Conservation (phyloP, 1,284 basidiomycete genomes). For the Sporisorium sorghi region DNA sequence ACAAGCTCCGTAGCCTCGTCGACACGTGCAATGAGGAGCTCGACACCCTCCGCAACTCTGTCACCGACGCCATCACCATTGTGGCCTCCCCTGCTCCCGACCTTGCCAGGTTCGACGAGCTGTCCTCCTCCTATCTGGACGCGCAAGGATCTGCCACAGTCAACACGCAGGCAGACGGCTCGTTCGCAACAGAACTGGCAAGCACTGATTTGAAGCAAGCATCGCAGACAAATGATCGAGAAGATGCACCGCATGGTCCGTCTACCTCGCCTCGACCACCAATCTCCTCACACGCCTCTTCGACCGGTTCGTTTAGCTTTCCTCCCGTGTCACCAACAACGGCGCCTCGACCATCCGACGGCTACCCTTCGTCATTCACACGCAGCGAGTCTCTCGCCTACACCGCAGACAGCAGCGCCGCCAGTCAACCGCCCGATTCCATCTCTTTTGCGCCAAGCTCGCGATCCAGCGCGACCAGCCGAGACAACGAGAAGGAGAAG, state of each 20-base stretch:
- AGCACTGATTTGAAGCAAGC: background rate
- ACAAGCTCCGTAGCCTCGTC: conserved; percentile 46
- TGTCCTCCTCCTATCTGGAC: conserved; percentile 4
- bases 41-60: conserved; percentile 41
- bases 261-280: background rate
- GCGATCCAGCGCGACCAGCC: conserved; percentile 46
- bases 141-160: background rate
- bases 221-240: background rate
- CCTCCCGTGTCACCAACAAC: conserved; percentile 16
- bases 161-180: too few species aligned
- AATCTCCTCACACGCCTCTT: conserved; percentile 10
- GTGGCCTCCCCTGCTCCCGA: conserved; percentile 34
- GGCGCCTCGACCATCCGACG: background rate
- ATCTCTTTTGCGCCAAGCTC: conserved; percentile 39
- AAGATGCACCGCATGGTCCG: too few species aligned
- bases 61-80: conserved; percentile 27
- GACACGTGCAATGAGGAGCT: conserved; percentile 60
- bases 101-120: conserved; percentile 17
- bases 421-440: conserved; percentile 41
- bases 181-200: background rate
- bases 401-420: conserved; percentile 42
- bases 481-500: conserved; percentile 44
- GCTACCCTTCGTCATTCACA: background rate
- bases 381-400: conserved; percentile 35
- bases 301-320: conserved; percentile 24